phyloP scores from a whole-genome alignment of 306 rosid species.

The Hylodesmum podocarpum region DNA sequence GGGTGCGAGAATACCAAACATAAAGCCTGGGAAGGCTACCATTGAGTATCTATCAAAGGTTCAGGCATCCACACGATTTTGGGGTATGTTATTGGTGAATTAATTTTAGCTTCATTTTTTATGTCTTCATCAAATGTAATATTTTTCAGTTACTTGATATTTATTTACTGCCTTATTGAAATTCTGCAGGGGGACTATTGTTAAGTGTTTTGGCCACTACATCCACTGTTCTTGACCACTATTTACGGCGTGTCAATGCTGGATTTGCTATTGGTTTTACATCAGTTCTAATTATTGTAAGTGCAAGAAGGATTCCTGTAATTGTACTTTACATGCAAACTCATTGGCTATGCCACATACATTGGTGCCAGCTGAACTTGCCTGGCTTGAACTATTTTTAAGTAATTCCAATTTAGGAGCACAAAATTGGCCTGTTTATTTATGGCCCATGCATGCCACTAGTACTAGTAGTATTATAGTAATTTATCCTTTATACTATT shows the following conservation, averaged over 20 bases:
- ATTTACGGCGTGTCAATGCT: slow-evolving; percentile 79
- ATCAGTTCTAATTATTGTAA: slow-evolving; percentile 89
- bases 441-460: slow-evolving; percentile 4
- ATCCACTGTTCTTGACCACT: slow-evolving; percentile 85
- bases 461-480: neutral
- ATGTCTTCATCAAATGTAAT: slow-evolving; percentile 2
- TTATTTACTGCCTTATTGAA: slow-evolving; percentile 21
- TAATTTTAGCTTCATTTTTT: slow-evolving; percentile 13
- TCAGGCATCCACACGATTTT: slow-evolving; percentile 97
- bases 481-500: neutral
- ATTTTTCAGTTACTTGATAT: slow-evolving; percentile 14
- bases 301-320: slow-evolving; percentile 36
- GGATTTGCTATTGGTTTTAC: slow-evolving; percentile 97
- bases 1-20: slow-evolving; percentile 95
- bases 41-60: slow-evolving; percentile 88
- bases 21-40: slow-evolving; percentile 98
- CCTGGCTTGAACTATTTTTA: slow-evolving; percentile 5
- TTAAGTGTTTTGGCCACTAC: slow-evolving; percentile 88
- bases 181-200: slow-evolving; percentile 77
- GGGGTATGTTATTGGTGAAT: slow-evolving; percentile 64
- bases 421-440: neutral
- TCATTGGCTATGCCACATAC: neutral
- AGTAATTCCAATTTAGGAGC: slow-evolving; percentile 7
- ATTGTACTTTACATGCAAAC: slow-evolving; percentile 17
- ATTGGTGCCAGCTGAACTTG: slow-evolving; percentile 9